A percentile compares a stretch with the other conserved stretches of the same genome.
Conservation (phyloP, 495 filamentous ascomycete species). For the Penicillium coffeae region DNA sequence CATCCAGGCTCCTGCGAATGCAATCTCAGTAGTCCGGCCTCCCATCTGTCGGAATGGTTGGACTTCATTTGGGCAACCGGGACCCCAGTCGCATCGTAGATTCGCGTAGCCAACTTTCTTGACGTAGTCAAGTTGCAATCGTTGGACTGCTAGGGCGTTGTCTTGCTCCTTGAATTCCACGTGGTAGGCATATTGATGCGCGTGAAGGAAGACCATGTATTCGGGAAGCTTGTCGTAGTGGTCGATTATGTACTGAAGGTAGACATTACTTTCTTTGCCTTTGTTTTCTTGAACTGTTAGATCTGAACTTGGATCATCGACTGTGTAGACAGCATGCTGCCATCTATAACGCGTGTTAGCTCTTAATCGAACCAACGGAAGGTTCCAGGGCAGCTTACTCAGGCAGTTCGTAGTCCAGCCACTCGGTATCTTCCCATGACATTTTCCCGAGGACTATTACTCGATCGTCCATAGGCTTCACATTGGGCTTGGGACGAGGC, state of each 20-base stretch:
- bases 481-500: conserved; percentile 10
- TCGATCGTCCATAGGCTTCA: conserved; percentile 23
- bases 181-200: conserved; percentile 41
- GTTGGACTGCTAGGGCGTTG: conserved; percentile 32
- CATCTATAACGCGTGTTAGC: conserved; percentile 25
- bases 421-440: conserved; percentile 36
- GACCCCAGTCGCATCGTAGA: conserved; percentile 42
- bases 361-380: not conserved
- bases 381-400: conserved; percentile 25
- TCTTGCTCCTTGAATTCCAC: conserved; percentile 44
- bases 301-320: conserved; percentile 51
- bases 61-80: conserved; percentile 43
- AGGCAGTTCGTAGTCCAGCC: conserved; percentile 36
- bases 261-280: conserved; percentile 46
- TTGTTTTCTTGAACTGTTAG: conserved; percentile 39
- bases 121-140: conserved; percentile 40
- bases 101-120: conserved; percentile 46
- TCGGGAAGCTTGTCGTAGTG: conserved; percentile 46
- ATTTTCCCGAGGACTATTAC: conserved; percentile 38
- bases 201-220: conserved; percentile 48
- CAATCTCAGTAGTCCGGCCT: conserved; percentile 22
- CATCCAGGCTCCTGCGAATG: conserved; percentile 34
- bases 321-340: conserved; percentile 53
- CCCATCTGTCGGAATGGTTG: conserved; percentile 29
- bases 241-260: conserved; percentile 51